Evolutionary conservation across 2,329 filamentous ascomycete genomes (phyloP).

Genomic region (Polychaeton citri): DNA sequence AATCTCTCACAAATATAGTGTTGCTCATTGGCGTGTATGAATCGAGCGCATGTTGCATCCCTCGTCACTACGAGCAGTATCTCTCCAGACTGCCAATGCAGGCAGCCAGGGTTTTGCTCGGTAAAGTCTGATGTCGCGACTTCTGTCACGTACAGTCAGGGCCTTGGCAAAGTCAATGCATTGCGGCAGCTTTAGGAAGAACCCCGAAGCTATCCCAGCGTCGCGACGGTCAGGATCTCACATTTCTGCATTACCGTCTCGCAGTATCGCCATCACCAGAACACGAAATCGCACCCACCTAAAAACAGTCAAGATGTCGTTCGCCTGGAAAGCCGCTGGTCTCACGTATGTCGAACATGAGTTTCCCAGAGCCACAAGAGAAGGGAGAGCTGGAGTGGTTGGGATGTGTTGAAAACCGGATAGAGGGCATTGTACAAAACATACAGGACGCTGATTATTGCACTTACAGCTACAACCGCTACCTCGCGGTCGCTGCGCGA

Average conservation of each 20-base stretch:
- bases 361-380: background rate
- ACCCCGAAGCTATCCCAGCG: background rate
- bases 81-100: too few species aligned
- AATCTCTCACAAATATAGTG: too few species aligned
- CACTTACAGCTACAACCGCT: conserved; percentile 87
- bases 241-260: too few species aligned
- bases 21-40: too few species aligned
- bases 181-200: background rate
- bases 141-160: background rate
- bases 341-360: conserved; percentile 58
- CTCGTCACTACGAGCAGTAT: too few species aligned
- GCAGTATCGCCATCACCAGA: too few species aligned
- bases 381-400: too few species aligned
- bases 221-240: background rate
- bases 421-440: background rate
- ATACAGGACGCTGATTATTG: conserved; percentile 8
- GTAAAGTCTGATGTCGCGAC: too few species aligned
- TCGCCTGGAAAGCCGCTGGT: conserved; percentile 97
- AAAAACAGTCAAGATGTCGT: conserved; percentile 62
- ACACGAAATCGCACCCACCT: too few species aligned
- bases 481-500: conserved; percentile 88
- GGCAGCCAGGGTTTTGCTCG: too few species aligned
- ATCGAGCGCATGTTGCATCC: too few species aligned
- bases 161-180: background rate
- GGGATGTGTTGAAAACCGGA: too few species aligned